Base-by-base conservation (phyloP, 371 early-diverging fungal genomes). In the Umbelopsis sp. region DNA sequence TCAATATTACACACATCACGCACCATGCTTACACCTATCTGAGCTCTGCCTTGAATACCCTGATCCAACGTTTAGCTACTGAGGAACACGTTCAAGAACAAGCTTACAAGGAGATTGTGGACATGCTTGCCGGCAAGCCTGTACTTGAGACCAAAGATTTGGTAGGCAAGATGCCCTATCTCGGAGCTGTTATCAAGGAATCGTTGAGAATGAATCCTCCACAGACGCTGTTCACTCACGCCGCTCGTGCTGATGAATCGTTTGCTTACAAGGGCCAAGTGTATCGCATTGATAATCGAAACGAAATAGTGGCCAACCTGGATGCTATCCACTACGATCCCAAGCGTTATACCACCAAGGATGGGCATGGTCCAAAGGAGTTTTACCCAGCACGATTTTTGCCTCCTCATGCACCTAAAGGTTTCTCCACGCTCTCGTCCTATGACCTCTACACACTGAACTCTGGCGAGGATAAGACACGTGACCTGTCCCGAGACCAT, bases 1-100 rank as follows among this genome's bases (percentile, higher is more conserved):
- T 75, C 46, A 81, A 84, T 63, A 38, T 73, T 0, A 63, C 80
- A 25, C 82, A 84, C 62, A 66, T 80, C 22, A 72, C 73, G 2
- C 65, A 81, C 46, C 84, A 84, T 51, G 75, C 76, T 0, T 77
- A 76, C 65, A 73, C 70, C 9, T 73, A 76, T 50, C 48, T 84
- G 22, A 69, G 75, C 7, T 68, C 80, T 1, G 52, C 78, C 3
- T 32, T 84, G 7, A 80, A 77, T 64, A 77, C 79, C 1, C 14
- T 77, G 3, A 64, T 84, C 8, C 82, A 81, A 50, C 79, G 78
- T 11, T 24, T 80, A 35, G 80, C 84, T 4, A 70, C 73, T 1
- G 53, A 72, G 20, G 69, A 80, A 10, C 73, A 76, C 16, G 69
- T 70, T 63, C 83, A 82, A 63, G 65, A 50, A 8, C 63, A 64